Evolutionary conservation across 768 basidiomycete species (phyloP), one percentile per base, ranked within the genome.

Genomic region (Suillus subaureus): DNA sequence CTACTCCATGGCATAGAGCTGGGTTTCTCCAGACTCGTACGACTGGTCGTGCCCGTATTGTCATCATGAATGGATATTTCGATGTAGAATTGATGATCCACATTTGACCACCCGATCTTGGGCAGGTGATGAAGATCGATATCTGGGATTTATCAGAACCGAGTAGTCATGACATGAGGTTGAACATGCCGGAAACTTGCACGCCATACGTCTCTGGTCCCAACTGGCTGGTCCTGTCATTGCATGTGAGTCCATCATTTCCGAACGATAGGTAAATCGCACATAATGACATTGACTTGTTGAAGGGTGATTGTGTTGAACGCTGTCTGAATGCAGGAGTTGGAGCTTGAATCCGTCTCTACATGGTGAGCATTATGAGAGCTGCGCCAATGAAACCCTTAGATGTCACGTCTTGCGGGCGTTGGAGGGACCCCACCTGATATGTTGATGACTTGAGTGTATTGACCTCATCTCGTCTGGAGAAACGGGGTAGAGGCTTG

Each of bases 41-140:
- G 7, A 13, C 16, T 18, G 21, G 42, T 47, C 61, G 12, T 43
- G 39, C 23, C 8, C 6, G 7, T 23, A 40, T 35, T 26, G 6
- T 15, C 47, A 15, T 60, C 63, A 45, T 35, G n/a, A 8, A 35
- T 26, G 37, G 33, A 42, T 58, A 64, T 43, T 37, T 45, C 13
- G 31, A 64, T 15, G 21, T 64, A 64, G 42, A 64, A 64, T 31
- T 43, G 63, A 37, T 62, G 56, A n/a, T 62, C 40, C 18, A 64
- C 23, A 37, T 61, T 8, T 31, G 35, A 39, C 57, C 56, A 61
- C 33, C 63, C 63, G 12, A 64, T 37, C 28, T 64, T 64, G 18
- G 63, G 63, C 42, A 47, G 60, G 26, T 61, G 63, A 26, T 42
- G 61, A 23, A 64, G 35, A 35, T 39, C 42, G 23, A 64, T 33